These are phyloP conservation scores for Guadua angustifolia DNA, from an alignment of 176 grass and related monocot genomes.

Conservation along the genomic window DNA sequence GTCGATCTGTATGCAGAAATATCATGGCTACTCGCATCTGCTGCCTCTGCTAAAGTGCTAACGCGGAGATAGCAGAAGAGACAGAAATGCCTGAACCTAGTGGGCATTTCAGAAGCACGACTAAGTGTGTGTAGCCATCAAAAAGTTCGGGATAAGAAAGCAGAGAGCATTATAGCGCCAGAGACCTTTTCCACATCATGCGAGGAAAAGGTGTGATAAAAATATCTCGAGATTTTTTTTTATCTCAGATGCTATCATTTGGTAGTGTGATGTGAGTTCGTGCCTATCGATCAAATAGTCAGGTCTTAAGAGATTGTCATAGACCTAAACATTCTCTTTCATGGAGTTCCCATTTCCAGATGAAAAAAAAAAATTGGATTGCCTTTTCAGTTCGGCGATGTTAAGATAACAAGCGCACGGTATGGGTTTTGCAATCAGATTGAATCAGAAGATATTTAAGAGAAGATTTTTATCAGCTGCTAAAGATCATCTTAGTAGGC, in stretches of 20 bases:
- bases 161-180: not conserved
- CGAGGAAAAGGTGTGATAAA: not conserved
- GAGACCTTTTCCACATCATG: not conserved
- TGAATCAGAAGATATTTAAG: not conserved
- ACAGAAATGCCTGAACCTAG: not conserved
- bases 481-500: not conserved
- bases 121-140: slow-evolving; percentile 23
- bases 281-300: not conserved
- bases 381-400: slow-evolving; percentile 11
- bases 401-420: slow-evolving; percentile 5
- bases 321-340: not conserved
- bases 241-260: not conserved
- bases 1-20: not conserved
- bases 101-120: not conserved
- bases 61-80: not conserved
- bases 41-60: not conserved
- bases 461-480: not conserved
- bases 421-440: not conserved
- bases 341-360: not conserved
- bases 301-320: not conserved
- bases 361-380: not conserved
- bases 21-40: not conserved
- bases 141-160: slow-evolving; percentile 35
- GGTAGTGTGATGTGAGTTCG: not conserved
- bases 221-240: slow-evolving; percentile 39